Base-by-base conservation (phyloP, 1,139 yeast genomes). In the Candida sp. region DNA sequence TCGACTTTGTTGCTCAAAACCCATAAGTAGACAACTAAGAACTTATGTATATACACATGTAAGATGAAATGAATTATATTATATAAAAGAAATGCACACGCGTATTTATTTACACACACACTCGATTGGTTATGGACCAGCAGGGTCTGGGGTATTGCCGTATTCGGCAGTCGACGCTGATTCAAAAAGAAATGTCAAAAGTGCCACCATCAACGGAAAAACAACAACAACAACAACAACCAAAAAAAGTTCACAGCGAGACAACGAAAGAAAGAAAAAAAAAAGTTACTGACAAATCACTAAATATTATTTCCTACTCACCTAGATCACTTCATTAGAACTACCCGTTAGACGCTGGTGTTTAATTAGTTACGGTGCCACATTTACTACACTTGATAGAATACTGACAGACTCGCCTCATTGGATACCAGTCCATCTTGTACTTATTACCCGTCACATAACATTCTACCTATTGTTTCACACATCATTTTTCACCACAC, bases 1-100 rank as follows among this genome's bases (percentile, higher is more conserved):
- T 75, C 58, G 79, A 73, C 49, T 84, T 84, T 59, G 80, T 81
- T 60, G 66, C 72, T 64, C 80, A 76, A 69, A 77, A 77, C 78
- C 81, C 81, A 69, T 77, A 75, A 63, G 49, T 56, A 27, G 28
- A 23, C 22, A 25, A 37, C 27, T 23, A 3, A 37, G 25, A 23
- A 17, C 17, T 27, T 42, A 42, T 42, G 45, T 42, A 33, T 42
- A 42, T 42, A 42, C 25, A 33, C 30, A 32, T 17, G 22, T 17
- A 42, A 34, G 27, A 43, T 34, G 22, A 34, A 34, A n/a, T 32
- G 35, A 32, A 12, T 17, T 12, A 34, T 34, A 17, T 17, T 34
- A 17, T 17, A 17, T 17, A 17, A 17, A 17, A 17, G 17, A 17
- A 17, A 17, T 17, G 17, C 17, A n/a, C 12, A 33, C 35, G 28